Evolutionary conservation across 441 rosid species (phyloP).

Genomic region (Omphalea diandra): DNA sequence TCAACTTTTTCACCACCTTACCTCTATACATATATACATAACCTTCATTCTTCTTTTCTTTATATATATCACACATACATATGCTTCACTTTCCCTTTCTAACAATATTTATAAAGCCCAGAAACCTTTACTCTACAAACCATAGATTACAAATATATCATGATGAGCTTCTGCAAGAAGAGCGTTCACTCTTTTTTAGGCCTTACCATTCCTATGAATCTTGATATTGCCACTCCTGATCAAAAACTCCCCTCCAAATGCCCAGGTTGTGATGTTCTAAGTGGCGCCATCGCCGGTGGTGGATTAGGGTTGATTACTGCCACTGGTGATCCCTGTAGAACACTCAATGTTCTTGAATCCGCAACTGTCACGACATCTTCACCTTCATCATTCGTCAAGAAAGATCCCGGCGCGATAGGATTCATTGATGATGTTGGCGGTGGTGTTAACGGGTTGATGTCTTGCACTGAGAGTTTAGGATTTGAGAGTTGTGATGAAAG

Average conservation of each 20-base stretch:
- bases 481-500: slow-evolving; percentile 77
- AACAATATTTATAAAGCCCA: no score
- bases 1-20: no score
- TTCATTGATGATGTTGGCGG: slow-evolving; percentile 53
- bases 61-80: no score
- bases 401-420: slow-evolving; percentile 41
- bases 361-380: slow-evolving; percentile 9
- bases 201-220: background rate
- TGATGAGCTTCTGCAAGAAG: slow-evolving; percentile 55
- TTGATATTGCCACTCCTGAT: background rate
- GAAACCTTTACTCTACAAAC: no score
- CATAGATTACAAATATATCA: no score
- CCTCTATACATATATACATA: background rate
- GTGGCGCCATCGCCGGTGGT: background rate
- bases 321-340: slow-evolving; percentile 14
- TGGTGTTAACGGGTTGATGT: slow-evolving; percentile 55
- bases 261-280: background rate
- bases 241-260: slow-evolving; percentile 16
- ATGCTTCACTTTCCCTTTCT: no score
- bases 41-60: background rate
- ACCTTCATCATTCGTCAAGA: slow-evolving; percentile 11
- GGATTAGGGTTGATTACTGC: slow-evolving; percentile 42
- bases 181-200: slow-evolving; percentile 46
- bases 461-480: slow-evolving; percentile 84
- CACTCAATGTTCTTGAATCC: slow-evolving; percentile 37